phyloP scores from a whole-genome alignment of 2,329 filamentous ascomycete species.

The Sclerotinia glacialis region DNA sequence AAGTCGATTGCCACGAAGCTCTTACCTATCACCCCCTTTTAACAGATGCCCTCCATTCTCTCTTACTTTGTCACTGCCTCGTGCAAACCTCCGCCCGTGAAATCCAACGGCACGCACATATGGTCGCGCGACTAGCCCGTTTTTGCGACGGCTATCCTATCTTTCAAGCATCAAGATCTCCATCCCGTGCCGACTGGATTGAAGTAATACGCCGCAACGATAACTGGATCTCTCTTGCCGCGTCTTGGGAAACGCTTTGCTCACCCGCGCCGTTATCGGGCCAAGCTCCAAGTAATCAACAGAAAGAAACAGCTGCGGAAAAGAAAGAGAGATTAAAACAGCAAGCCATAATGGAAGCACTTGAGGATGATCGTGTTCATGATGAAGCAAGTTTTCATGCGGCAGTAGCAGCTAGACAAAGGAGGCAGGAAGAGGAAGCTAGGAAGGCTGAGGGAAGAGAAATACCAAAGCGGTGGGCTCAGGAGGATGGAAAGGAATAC shows the following conservation, averaged over 20 bases:
- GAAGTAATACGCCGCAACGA: slow-evolving; percentile 66
- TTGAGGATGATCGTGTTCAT: slow-evolving; percentile 65
- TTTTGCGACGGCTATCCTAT: slow-evolving; percentile 78
- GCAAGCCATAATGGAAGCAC: slow-evolving; percentile 64
- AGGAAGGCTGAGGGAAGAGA: slow-evolving; percentile 34
- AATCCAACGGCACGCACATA: slow-evolving; percentile 74
- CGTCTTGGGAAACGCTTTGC: slow-evolving; percentile 71
- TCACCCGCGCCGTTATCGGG: slow-evolving; percentile 54
- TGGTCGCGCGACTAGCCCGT: slow-evolving; percentile 71
- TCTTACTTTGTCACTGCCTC: slow-evolving; percentile 76
- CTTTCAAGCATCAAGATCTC: slow-evolving; percentile 69
- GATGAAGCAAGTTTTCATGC: slow-evolving; percentile 65
- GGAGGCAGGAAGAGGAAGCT: slow-evolving; percentile 53
- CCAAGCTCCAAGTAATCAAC: slow-evolving; percentile 38
- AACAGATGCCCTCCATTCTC: slow-evolving; percentile 72
- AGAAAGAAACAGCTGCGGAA: slow-evolving; percentile 50
- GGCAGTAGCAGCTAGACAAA: slow-evolving; percentile 60
- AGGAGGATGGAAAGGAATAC: slow-evolving; percentile 66
- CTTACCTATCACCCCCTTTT: slow-evolving; percentile 80
- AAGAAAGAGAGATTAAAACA: slow-evolving; percentile 59
- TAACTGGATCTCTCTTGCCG: slow-evolving; percentile 66
- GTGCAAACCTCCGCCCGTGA: slow-evolving; percentile 76
- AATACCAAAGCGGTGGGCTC: slow-evolving; percentile 55
- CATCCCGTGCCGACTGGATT: slow-evolving; percentile 75
- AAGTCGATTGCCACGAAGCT: slow-evolving; percentile 55